Evolutionary conservation across 78 protist species (phyloP).

Genomic region (Protostelium mycophagum): DNA sequence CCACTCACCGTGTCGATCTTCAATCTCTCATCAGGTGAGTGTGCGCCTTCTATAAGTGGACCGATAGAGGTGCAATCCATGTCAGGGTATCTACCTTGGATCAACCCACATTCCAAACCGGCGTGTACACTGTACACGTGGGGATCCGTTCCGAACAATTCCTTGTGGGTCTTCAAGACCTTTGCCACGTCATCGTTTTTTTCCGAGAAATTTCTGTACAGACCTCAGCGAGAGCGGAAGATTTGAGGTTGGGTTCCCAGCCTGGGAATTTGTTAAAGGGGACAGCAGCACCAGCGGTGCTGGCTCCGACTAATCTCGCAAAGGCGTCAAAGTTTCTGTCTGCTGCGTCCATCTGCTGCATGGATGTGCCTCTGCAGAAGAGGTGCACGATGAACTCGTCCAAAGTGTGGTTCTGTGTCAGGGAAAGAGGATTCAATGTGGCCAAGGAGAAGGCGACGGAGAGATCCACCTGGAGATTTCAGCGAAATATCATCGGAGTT

Average conservation of each 20-base stretch:
- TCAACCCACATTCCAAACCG: conserved; percentile 38
- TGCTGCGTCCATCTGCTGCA: background rate
- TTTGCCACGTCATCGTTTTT: background rate
- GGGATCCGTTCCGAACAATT: conserved; percentile 8
- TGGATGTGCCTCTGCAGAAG: background rate
- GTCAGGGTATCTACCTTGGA: conserved; percentile 10
- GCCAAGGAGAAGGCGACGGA: conserved; percentile 30
- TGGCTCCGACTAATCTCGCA: background rate
- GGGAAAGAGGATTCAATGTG: background rate
- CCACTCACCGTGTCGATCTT: conserved; percentile 12
- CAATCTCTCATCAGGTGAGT: conserved; percentile 4
- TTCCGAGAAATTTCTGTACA: background rate
- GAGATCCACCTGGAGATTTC: conserved; percentile 4
- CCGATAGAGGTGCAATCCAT: conserved; percentile 31
- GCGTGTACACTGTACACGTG: conserved; percentile 34
- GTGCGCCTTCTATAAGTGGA: conserved; percentile 26
- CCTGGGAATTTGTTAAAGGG: conserved; percentile 17
- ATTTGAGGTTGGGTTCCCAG: conserved; percentile 14
- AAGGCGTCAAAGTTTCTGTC: background rate
- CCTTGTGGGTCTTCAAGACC: background rate
- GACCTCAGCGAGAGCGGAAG: conserved; percentile 10
- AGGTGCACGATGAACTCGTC: background rate
- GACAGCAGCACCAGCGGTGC: background rate
- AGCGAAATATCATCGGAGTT: conserved; percentile 4
- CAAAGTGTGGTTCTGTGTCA: background rate